Base-by-base conservation (phyloP, 495 filamentous ascomycete species). In the Neurospora sp. region DNA sequence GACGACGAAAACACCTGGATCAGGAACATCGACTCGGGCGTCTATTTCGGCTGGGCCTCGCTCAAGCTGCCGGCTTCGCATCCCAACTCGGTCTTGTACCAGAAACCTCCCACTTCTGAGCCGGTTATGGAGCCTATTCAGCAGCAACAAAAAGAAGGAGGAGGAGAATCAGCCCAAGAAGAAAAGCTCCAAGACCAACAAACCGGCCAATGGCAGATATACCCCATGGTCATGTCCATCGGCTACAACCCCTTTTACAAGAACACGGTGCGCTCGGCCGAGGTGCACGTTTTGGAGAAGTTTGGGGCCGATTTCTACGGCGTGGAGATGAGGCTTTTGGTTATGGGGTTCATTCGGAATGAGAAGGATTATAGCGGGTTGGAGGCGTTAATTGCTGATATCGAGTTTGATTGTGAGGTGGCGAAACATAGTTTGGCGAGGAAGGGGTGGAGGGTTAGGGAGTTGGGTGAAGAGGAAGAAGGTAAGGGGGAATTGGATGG, bases 241-340 rank as follows among this genome's bases (percentile, higher is more conserved):
- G 94, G 95, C n/a, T 97, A 92, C 85, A 97, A 97, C 78, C 94
- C 94, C 0, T 96, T 93, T 81, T 97, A 96, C 84, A 94, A 93
- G 80, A 97, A 98, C 81, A 87, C 87, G 31, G 88, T 91, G 46
- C 87, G 93, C 22, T 91, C 88, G 46, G 92, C 95, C 76, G 96
- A 98, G 87, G 94, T 98, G 75, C 95, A 98, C 82, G 87, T 99
- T 72, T 86, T 99, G 83, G 90, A 92, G 82, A 75, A 73, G 73
- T 97, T 90, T 84, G 82, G 40, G 74, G 82, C 78, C 46, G 93
- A 98, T 79, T 99, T 99, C 85, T 99, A 99, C 84, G 91, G 86
- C 61, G 87, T 85, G 8, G 84, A 87, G 69, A 91, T 99, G 84
- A 90, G 92, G 69, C 84, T 98, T 7, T 76, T 92, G 31, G 87